Conservation (phyloP, 2,329 filamentous ascomycete genomes). For the Aspergillus pseudoviridinutans region DNA sequence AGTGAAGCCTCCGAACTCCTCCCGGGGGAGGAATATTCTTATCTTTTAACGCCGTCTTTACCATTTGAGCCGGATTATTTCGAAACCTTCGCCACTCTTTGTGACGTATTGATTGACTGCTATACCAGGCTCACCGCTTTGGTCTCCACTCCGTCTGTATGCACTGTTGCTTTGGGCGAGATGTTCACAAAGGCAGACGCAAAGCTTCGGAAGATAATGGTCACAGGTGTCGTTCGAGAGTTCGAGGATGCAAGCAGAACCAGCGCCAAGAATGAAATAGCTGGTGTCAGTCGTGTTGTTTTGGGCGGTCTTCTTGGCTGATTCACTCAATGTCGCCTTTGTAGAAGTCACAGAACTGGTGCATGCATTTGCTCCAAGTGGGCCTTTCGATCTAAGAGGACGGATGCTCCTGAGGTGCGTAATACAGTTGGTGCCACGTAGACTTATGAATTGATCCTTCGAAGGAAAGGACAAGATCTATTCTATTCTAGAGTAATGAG, state of each 20-base stretch:
- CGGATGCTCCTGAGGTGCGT: neutral
- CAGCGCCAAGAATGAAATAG: slow-evolving; percentile 75
- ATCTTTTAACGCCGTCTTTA: slow-evolving; percentile 83
- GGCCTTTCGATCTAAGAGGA: neutral
- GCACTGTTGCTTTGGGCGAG: slow-evolving; percentile 68
- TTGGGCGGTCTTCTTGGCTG: slow-evolving; percentile 72
- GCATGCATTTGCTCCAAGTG: neutral
- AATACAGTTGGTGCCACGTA: neutral
- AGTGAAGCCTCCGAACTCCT: slow-evolving; percentile 60
- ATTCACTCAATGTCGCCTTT: neutral
- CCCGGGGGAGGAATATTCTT: slow-evolving; percentile 80
- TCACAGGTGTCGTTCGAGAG: slow-evolving; percentile 81
- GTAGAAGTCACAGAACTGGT: neutral
- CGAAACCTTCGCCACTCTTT: slow-evolving; percentile 91
- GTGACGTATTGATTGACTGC: slow-evolving; percentile 89
- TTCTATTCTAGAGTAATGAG: neutral
- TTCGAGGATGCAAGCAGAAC: slow-evolving; percentile 83
- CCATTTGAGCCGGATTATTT: slow-evolving; percentile 98
- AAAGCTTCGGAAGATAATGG: slow-evolving; percentile 79
- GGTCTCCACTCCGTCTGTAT: slow-evolving; percentile 70
- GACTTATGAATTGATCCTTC: neutral
- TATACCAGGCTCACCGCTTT: slow-evolving; percentile 76
- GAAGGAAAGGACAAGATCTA: neutral
- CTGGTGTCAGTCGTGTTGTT: slow-evolving; percentile 82
- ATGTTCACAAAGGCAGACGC: slow-evolving; percentile 87